phyloP scores from a whole-genome alignment of 768 basidiomycete species.

The Macrolepiota albuminosa region DNA sequence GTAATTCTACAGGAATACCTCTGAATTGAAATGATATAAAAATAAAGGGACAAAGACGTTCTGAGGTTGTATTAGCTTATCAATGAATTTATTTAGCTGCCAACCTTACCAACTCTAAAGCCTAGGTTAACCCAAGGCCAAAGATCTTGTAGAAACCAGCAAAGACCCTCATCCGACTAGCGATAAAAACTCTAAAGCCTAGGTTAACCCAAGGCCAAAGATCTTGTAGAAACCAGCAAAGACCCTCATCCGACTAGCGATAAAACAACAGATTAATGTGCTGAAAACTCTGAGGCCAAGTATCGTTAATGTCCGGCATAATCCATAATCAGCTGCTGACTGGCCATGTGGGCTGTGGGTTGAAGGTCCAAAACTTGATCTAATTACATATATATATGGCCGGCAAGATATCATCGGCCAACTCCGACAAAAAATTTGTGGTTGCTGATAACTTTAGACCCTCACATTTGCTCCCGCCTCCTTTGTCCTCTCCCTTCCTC shows the following conservation, averaged over 20 bases:
- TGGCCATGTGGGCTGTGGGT: not conserved
- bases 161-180: not conserved
- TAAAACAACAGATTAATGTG: not conserved
- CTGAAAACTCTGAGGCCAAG: not conserved
- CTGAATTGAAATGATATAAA: not conserved
- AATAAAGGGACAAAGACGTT: not conserved
- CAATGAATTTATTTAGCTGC: no score
- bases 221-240: not conserved
- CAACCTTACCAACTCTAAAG: not conserved
- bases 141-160: not conserved
- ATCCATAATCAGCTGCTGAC: not conserved
- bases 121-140: not conserved
- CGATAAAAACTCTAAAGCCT: not conserved
- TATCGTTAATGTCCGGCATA: not conserved
- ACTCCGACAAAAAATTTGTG: slow-evolving; percentile 59
- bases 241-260: not conserved
- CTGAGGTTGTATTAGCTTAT: no score
- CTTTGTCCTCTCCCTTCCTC: slow-evolving; percentile 15
- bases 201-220: not conserved
- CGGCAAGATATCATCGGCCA: slow-evolving; percentile 34
- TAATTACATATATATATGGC: not conserved
- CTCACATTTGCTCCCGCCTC: slow-evolving; percentile 23
- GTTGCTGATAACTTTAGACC: slow-evolving; percentile 17
- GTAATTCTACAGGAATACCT: not conserved
- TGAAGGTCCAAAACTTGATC: not conserved